Evolutionary conservation across 2,329 filamentous ascomycete species (phyloP), one percentile per base, ranked within the genome.

Genomic region (Orbilia ellipsospora): DNA sequence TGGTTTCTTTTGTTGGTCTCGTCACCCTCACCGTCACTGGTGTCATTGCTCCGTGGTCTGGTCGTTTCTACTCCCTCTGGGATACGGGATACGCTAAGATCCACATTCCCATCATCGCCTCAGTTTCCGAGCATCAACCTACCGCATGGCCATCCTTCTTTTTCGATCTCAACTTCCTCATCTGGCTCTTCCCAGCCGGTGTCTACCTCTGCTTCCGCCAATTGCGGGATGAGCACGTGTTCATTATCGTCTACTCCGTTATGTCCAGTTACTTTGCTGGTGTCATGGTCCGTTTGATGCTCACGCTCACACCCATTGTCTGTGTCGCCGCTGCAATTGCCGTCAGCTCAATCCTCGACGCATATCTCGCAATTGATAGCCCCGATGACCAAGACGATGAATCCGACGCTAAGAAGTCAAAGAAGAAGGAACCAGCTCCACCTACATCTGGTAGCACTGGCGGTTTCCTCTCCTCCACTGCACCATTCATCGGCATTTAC

Each of bases 121-220:
- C 95, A n/a, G 95, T 99, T 55, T 99, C 95, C 0, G 95, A 99
- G 85, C 95, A 99, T 85, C 95, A 99, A 85, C 95, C 95, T 65
- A 99, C 95, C 44, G 95, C 95, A 51, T 99, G 95, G 95, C 95
- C 95, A 1, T 93, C 96, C 15, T 99, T 97, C 87, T 99, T 99
- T 86, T 99, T 99, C 83, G 95, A 99, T 81, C 87, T 99, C 80
- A 97, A 96, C 86, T 90, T 99, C 85, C 88, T 99, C 80, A 97
- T 99, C 84, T 99, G 95, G 95, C 89, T 99, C 62, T 98, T 99
- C 89, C 95, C 95, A 2, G 96, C 95, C 12, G 95, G 95, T 83
- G 93, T 99, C 70, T 99, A 98, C 85, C 90, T 99, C 84, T 97
- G 94, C 86, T 99, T 98, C 90, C 91, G 93, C 82, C 90, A 91